Percentiles rank a stretch among this genome's conserved stretches.
phyloP scores from a whole-genome alignment of 2,329 filamentous ascomycete genomes.

The Scopulariopsis brevicaulis region DNA sequence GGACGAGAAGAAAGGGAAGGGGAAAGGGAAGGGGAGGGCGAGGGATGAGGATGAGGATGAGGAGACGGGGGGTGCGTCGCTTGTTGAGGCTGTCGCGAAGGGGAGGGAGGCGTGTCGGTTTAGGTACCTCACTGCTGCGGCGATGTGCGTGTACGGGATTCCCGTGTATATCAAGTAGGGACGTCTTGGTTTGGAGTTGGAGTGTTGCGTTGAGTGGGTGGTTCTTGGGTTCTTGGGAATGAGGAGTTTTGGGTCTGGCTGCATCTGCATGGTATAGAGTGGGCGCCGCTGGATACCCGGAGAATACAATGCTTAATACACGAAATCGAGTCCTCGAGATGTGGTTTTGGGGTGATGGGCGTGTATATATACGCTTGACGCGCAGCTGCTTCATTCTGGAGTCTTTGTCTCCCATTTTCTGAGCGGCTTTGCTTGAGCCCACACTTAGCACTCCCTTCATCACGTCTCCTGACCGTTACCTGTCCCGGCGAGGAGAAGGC shows the following conservation, averaged over 20 bases:
- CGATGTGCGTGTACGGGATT: constrained; percentile 89
- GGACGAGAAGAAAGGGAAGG: constrained; percentile 13
- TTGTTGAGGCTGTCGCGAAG: constrained; percentile 72
- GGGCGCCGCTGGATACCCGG: background rate
- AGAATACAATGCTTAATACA: background rate
- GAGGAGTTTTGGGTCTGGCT: background rate
- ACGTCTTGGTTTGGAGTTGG: constrained; percentile 5
- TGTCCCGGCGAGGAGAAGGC: too few relatives aligned
- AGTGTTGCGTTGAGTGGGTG: background rate
- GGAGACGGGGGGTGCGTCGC: constrained; percentile 30
- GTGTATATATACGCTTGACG: background rate
- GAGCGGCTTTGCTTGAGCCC: too few relatives aligned
- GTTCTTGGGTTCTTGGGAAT: background rate
- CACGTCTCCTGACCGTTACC: too few relatives aligned
- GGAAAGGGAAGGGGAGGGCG: constrained; percentile 14
- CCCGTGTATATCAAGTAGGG: constrained; percentile 62
- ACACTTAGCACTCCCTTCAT: too few relatives aligned
- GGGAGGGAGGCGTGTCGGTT: constrained; percentile 74
- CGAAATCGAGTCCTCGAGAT: background rate
- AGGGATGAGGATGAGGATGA: constrained; percentile 9
- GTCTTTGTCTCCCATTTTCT: too few relatives aligned
- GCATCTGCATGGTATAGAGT: background rate
- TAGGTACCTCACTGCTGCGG: constrained; percentile 84
- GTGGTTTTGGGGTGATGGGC: background rate
- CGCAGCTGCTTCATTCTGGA: too few relatives aligned